phyloP scores from a whole-genome alignment of 148 eudicot species.

The Rhododendron ovatum region DNA sequence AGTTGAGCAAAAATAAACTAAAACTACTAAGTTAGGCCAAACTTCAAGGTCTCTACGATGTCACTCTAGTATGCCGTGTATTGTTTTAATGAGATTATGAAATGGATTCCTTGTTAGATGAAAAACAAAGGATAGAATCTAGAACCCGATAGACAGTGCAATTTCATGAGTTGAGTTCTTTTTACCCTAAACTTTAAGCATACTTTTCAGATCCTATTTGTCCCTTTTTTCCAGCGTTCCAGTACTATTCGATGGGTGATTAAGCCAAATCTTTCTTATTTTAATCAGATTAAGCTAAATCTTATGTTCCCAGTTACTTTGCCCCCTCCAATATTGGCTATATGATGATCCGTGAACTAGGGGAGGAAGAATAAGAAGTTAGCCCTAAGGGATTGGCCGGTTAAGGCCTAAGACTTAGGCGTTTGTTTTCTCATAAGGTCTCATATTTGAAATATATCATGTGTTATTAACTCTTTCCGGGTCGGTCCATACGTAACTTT shows the following conservation, averaged over 20 bases:
- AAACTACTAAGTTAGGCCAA: no score
- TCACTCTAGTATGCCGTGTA: not conserved
- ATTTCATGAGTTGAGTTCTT: not conserved
- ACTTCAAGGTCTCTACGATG: not conserved
- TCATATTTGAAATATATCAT: no score
- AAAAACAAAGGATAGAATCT: not conserved
- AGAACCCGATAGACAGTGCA: not conserved
- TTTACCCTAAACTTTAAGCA: no score
- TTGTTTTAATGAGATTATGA: not conserved
- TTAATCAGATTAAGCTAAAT: no score
- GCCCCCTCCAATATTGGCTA: not conserved
- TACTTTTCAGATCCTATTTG: not conserved
- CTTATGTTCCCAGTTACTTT: no score
- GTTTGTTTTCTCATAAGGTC: no score
- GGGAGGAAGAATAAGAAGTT: no score
- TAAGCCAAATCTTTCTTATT: not conserved
- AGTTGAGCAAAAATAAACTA: not conserved
- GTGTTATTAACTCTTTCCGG: no score
- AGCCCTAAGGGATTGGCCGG: no score
- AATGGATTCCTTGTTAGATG: not conserved
- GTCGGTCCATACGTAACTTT: not conserved
- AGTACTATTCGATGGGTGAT: not conserved
- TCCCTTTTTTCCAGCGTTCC: not conserved
- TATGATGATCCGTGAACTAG: not conserved
- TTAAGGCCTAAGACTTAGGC: no score